These are phyloP conservation scores for Phaeotremella fagi DNA, from an alignment of 768 basidiomycete species.

Conservation along the genomic window DNA sequence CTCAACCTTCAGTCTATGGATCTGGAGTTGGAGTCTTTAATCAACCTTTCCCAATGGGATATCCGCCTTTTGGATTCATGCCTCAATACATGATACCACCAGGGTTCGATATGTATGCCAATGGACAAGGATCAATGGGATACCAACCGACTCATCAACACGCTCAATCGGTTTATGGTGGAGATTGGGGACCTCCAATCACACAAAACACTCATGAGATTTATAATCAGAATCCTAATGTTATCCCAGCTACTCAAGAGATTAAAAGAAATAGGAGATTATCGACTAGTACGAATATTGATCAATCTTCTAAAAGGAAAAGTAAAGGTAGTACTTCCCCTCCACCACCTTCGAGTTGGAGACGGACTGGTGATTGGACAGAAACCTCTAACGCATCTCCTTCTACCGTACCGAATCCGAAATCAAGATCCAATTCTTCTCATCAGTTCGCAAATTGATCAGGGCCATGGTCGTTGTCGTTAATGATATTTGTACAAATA, in stretches of 20 bases:
- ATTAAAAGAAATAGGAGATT: too few species aligned
- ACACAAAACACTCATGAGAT: too few species aligned
- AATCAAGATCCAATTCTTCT: not conserved
- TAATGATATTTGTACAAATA: too few species aligned
- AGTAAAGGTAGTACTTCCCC: not conserved
- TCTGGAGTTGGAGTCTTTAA: not conserved
- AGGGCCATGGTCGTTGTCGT: too few species aligned
- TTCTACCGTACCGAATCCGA: not conserved
- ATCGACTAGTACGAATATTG: not conserved
- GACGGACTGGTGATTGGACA: not conserved
- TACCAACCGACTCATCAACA: too few species aligned
- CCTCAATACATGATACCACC: too few species aligned
- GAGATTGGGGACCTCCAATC: slow-evolving; percentile 33
- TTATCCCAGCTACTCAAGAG: too few species aligned
- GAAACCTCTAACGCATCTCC: not conserved
- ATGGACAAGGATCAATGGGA: too few species aligned
- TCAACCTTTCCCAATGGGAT: not conserved
- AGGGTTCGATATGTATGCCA: too few species aligned
- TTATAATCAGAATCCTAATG: too few species aligned
- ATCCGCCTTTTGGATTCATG: not conserved
- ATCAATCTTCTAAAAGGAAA: not conserved
- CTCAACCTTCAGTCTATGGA: slow-evolving; percentile 6
- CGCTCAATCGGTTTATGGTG: slow-evolving; percentile 32
- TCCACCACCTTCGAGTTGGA: not conserved
- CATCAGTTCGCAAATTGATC: not conserved